Base-by-base conservation (phyloP, 2,329 filamentous ascomycete species). In the Penicillium sp. region DNA sequence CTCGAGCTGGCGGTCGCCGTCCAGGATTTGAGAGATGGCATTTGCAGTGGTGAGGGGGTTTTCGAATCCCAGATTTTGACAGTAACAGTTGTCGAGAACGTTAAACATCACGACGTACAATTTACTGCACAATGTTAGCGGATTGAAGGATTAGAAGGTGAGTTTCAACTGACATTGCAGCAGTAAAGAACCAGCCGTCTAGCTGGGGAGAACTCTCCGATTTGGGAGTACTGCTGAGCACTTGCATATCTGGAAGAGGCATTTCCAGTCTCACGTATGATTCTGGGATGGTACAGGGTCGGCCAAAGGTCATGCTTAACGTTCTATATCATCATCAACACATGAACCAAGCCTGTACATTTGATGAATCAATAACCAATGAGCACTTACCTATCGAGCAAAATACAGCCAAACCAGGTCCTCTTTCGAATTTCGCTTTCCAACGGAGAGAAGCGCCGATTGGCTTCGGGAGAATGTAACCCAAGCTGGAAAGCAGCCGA, bases 241-340 rank as follows among this genome's bases (percentile, higher is more conserved):
- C 43, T 27, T 44, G 50, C 42, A 49, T 41, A 32, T 53, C 42
- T 27, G 42, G 31, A 14, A 34, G 37, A 36, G 71, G 70, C 23
- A 73, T 49, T 20, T 68, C 61, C 3, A 74, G 51, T 42, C 64
- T 65, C 38, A 77, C 59, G 38, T 74, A 73, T 23, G 64, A 65
- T 8, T 75, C 68, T 1, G 72, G 70, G 22, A 78, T 76, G 0
- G 69, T 63, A 1, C 67, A 62, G 0, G 75, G 76, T 0, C 76
- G 65, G 2, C 75, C 76, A 50, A 77, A 75, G 0, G 74, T 77
- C 70, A 77, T 77, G 50, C 75, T 75, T 26, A 77, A 55, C 6
- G 70, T 71, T 49, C 69, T 73, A 3, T 38, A 20, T 8, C 35
- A 36, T 23, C 5, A 37, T 37, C 31, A 24, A 22, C 35, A 24